Conservation (phyloP, 768 basidiomycete species). For the Termitomyces sp. region DNA sequence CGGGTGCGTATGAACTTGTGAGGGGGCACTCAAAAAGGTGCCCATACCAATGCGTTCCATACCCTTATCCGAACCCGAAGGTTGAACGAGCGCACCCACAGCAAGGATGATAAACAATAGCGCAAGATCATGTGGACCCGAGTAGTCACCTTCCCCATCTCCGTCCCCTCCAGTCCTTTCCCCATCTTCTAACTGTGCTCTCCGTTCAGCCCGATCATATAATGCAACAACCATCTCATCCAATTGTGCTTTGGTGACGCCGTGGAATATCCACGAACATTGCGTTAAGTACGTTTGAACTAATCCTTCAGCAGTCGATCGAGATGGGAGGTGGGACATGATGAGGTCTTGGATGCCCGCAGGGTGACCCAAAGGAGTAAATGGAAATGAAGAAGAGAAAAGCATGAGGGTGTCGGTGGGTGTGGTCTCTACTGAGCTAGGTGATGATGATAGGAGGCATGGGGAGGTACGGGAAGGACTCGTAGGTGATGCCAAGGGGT, state of each 20-base stretch:
- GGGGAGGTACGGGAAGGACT: slow-evolving; percentile 17
- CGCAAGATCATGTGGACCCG: slow-evolving; percentile 42
- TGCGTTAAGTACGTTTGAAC: slow-evolving; percentile 40
- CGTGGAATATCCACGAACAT: slow-evolving; percentile 47
- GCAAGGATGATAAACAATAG: slow-evolving; percentile 47
- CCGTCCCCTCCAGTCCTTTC: not conserved
- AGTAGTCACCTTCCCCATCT: slow-evolving; percentile 26
- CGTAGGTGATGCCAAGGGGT: slow-evolving; percentile 20
- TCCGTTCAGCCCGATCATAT: slow-evolving; percentile 20
- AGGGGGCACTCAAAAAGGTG: not conserved
- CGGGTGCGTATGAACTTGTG: not conserved
- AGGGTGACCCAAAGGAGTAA: slow-evolving; percentile 51
- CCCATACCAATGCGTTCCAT: not conserved
- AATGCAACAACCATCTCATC: slow-evolving; percentile 35
- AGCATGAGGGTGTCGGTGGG: slow-evolving; percentile 27
- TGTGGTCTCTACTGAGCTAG: slow-evolving; percentile 14
- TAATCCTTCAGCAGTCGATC: slow-evolving; percentile 40
- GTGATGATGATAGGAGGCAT: slow-evolving; percentile 7
- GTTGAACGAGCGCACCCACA: slow-evolving; percentile 42
- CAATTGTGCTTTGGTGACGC: slow-evolving; percentile 40
- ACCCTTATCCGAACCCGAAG: not conserved
- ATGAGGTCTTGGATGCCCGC: slow-evolving; percentile 43
- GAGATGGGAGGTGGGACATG: slow-evolving; percentile 47
- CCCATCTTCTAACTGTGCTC: not conserved
- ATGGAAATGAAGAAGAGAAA: slow-evolving; percentile 59